A percentile compares a stretch with the other conserved stretches of the same genome.
Evolutionary conservation across 2,329 filamentous ascomycete genomes (phyloP).

Genomic region (Domatiomyces globalis): DNA sequence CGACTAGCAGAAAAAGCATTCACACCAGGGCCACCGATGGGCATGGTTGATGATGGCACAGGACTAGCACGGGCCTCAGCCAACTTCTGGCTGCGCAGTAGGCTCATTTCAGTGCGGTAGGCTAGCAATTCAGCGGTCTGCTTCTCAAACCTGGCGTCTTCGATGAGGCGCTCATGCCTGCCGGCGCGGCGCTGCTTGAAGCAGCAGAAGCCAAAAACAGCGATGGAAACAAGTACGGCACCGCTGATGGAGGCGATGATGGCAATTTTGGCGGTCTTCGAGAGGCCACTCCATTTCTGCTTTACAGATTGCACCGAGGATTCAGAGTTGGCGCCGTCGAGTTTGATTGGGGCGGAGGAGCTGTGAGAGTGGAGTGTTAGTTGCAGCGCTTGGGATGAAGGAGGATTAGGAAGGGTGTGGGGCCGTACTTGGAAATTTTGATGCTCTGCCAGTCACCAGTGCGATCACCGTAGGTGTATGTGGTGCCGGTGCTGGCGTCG

Average conservation of each 20-base stretch:
- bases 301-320: slow-evolving; percentile 11
- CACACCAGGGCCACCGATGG: no score
- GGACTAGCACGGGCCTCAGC: slow-evolving; percentile 6
- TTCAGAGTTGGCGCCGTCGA: slow-evolving; percentile 16
- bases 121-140: slow-evolving; percentile 24
- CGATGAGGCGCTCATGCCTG: slow-evolving; percentile 33
- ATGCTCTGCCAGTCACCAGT: slow-evolving; percentile 32
- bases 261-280: slow-evolving; percentile 34
- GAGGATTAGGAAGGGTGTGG: neutral
- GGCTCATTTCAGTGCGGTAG: slow-evolving; percentile 18
- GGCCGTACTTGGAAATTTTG: slow-evolving; percentile 29
- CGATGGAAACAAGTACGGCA: slow-evolving; percentile 22
- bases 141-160: slow-evolving; percentile 34
- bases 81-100: slow-evolving; percentile 10
- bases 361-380: slow-evolving; percentile 4
- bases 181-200: slow-evolving; percentile 37
- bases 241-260: slow-evolving; percentile 29
- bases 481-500: slow-evolving; percentile 22
- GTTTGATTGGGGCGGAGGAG: slow-evolving; percentile 11
- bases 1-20: no score
- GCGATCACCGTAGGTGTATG: slow-evolving; percentile 28
- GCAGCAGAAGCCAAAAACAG: slow-evolving; percentile 33
- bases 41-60: slow-evolving; percentile 1
- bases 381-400: neutral
- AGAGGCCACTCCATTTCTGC: slow-evolving; percentile 32